A percentile compares a stretch with the other conserved stretches of the same genome.
Evolutionary conservation across 192 early-diverging fungal species (phyloP).

Genomic region (Coemansia sp.): DNA sequence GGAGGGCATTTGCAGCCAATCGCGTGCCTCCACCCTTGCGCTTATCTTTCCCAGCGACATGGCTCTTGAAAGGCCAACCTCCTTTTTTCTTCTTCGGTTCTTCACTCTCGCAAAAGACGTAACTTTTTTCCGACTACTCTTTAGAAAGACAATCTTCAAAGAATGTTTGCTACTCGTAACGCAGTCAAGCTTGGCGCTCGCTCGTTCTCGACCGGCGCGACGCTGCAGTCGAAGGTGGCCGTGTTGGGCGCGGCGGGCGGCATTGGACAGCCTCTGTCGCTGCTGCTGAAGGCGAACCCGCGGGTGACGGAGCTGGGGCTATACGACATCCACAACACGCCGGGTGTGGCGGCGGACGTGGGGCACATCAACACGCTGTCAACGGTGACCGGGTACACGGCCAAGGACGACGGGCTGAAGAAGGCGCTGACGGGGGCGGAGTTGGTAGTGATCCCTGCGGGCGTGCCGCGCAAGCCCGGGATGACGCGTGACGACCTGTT

Average conservation of each 20-base stretch:
- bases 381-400: constrained; percentile 70
- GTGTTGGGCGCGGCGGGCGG: constrained; percentile 84
- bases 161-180: constrained; percentile 51
- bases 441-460: constrained; percentile 93
- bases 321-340: constrained; percentile 95
- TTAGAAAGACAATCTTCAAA: constrained; percentile 7
- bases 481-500: constrained; percentile 99
- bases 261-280: constrained; percentile 96
- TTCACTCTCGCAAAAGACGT: too few relatives aligned
- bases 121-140: not conserved
- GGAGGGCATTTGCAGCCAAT: constrained; percentile 17
- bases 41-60: constrained; percentile 15
- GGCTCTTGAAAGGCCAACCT: too few relatives aligned
- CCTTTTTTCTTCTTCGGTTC: too few relatives aligned
- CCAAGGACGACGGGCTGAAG: constrained; percentile 70
- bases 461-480: constrained; percentile 97
- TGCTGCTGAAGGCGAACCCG: constrained; percentile 89
- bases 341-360: constrained; percentile 95
- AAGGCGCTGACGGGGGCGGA: constrained; percentile 68
- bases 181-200: constrained; percentile 40
- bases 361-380: constrained; percentile 87
- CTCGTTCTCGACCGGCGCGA: constrained; percentile 49
- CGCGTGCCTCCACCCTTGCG: constrained; percentile 4
- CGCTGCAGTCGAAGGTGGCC: constrained; percentile 56
- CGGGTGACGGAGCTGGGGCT: constrained; percentile 80